Evolutionary conservation across 176 grass and related monocot species (phyloP).

Genomic region (Ensete glaucum): DNA sequence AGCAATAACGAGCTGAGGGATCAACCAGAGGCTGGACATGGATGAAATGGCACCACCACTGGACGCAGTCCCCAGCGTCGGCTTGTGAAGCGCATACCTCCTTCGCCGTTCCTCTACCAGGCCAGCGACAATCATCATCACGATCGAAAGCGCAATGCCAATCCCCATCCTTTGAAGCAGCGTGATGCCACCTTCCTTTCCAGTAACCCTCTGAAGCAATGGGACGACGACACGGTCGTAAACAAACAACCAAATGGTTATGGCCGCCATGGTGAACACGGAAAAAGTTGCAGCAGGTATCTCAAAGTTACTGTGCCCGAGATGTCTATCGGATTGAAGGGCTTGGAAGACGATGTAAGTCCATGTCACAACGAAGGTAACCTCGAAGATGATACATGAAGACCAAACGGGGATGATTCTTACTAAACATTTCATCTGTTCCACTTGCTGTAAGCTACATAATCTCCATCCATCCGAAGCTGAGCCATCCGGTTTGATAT

Average conservation of each 20-base stretch:
- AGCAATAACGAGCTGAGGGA: slow-evolving; percentile 41
- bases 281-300: slow-evolving; percentile 49
- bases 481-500: slow-evolving; percentile 17
- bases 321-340: slow-evolving; percentile 38
- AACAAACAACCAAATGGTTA: slow-evolving; percentile 48
- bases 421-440: slow-evolving; percentile 65
- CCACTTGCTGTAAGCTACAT: slow-evolving; percentile 61
- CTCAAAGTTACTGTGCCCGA: slow-evolving; percentile 25
- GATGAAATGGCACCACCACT: slow-evolving; percentile 18
- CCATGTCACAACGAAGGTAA: slow-evolving; percentile 32
- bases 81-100: slow-evolving; percentile 4
- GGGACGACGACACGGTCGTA: slow-evolving; percentile 61
- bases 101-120: slow-evolving; percentile 35
- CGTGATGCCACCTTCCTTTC: slow-evolving; percentile 30
- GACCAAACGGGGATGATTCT: slow-evolving; percentile 50
- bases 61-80: slow-evolving; percentile 2
- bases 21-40: slow-evolving; percentile 48
- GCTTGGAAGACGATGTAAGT: slow-evolving; percentile 58
- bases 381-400: slow-evolving; percentile 41
- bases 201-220: slow-evolving; percentile 25
- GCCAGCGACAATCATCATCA: slow-evolving; percentile 32
- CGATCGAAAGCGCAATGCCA: slow-evolving; percentile 26
- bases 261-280: slow-evolving; percentile 65
- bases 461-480: slow-evolving; percentile 37
- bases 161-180: slow-evolving; percentile 35